Base-by-base conservation (phyloP, 345 rosid species). In the Sisymbrium irio region DNA sequence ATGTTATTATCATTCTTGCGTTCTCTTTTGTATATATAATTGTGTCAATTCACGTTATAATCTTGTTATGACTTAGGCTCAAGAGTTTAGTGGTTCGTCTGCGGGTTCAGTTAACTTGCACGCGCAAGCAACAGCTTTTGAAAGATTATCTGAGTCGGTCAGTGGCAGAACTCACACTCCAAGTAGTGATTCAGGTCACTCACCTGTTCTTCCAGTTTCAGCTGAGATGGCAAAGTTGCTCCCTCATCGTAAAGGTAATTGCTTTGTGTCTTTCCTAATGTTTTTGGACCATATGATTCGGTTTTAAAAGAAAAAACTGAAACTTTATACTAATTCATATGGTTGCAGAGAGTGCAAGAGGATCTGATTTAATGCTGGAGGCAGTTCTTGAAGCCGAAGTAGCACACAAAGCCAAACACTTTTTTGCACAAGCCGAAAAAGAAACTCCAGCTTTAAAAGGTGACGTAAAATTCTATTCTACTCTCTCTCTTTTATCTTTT, bases 181-280 rank as follows among this genome's bases (percentile, higher is more conserved):
- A 53, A 64, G 46, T 39, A 69, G 65, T 50, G 90, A 82, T 75
- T 42, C 44, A 5, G 74, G 77, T 53, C 57, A 65, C 57, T 73
- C 83, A 65, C 71, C 79, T 42, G 68, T 92, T 78, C 85, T 95
- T 77, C 99, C 97, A 0, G 83, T 95, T 54, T 90, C 97, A 49
- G 97, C 97, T 69, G 92, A 90, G 82, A 85, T 81, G 74, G 81
- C 97, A n/a, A 96, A 91, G 62, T 67, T 92, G 64, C 80, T 88
- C 45, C 96, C 99, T 13, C 75, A 72, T 51, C 86, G 77, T 20
- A 83, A 75, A 66, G 95, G 97, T 88, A 69, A 6, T 22, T 22
- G 25, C 25, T 22, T 22, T 32, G 7, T 2, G 5, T 66, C 39
- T 45, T 64, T 45, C 39, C 25, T 6, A 33, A 30, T 28, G 14